Percentiles rank a stretch among this genome's conserved stretches.
Conservation (phyloP, 2,329 filamentous ascomycete genomes). For the Lecanicillium sp. region DNA sequence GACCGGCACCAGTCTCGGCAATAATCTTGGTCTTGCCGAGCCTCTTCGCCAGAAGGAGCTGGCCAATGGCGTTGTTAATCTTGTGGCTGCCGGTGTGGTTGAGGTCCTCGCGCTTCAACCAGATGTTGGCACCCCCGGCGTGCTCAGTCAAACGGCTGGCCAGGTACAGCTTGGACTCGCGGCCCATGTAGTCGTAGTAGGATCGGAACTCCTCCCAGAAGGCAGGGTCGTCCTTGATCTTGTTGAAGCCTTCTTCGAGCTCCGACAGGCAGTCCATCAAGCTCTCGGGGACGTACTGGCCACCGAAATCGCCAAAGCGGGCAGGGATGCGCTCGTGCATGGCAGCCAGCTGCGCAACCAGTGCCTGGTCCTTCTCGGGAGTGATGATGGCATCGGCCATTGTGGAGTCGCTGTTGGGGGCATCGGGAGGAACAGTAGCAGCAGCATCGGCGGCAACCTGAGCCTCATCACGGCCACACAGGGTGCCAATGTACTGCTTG, state of each 20-base stretch:
- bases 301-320: conserved; percentile 91
- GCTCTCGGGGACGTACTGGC: conserved; percentile 94
- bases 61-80: conserved; percentile 97
- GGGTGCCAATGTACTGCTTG: conserved; percentile 75
- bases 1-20: conserved; percentile 92
- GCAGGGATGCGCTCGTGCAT: conserved; percentile 75
- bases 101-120: conserved; percentile 93
- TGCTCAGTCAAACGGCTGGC: conserved; percentile 83
- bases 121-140: conserved; percentile 90
- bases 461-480: conserved; percentile 39
- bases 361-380: conserved; percentile 54
- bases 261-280: conserved; percentile 94
- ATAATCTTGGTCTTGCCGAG: conserved; percentile 96
- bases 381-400: conserved; percentile 55
- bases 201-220: conserved; percentile 98
- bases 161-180: conserved; percentile 83
- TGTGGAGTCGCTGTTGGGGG: conserved; percentile 62
- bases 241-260: conserved; percentile 84
- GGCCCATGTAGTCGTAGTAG: conserved; percentile 96
- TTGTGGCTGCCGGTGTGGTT: conserved; percentile 99
- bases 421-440: conserved; percentile 48
- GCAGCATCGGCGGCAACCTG: conserved; percentile 13
- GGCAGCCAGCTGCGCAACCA: conserved; percentile 79
- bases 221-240: conserved; percentile 74
- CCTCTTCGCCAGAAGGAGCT: conserved; percentile 76